Evolutionary conservation across 192 early-diverging fungal species (phyloP).

Genomic region (Entomortierella parvispora): DNA sequence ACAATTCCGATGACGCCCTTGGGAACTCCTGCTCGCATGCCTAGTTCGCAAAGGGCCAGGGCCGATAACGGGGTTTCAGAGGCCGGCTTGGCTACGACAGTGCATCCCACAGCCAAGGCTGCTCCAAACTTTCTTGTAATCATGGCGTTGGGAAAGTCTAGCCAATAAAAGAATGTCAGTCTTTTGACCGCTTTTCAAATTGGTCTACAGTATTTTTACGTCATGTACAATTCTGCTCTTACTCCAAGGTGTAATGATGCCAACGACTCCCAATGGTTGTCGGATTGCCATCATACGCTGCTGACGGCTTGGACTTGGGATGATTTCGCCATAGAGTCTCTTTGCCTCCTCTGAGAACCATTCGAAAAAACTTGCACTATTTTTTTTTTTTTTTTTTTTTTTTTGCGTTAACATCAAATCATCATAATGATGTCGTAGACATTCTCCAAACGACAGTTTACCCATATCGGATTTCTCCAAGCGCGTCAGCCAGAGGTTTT

Average conservation of each 20-base stretch:
- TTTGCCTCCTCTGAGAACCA: constrained; percentile 92
- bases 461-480: constrained; percentile 56
- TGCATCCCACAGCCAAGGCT: constrained; percentile 82
- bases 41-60: constrained; percentile 63
- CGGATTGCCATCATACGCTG: constrained; percentile 75
- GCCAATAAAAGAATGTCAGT: constrained; percentile 4
- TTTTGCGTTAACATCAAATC: too few species aligned
- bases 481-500: constrained; percentile 69
- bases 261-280: constrained; percentile 83
- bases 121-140: constrained; percentile 79
- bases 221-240: not conserved
- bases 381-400: too few species aligned
- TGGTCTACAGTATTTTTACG: too few species aligned
- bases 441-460: too few species aligned
- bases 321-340: constrained; percentile 77
- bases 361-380: constrained; percentile 70
- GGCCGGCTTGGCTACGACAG: constrained; percentile 76
- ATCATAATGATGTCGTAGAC: too few species aligned
- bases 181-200: too few species aligned
- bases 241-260: constrained; percentile 80
- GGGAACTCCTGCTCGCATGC: constrained; percentile 68
- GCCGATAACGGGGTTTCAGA: constrained; percentile 66
- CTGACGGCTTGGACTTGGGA: constrained; percentile 66
- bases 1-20: constrained; percentile 77
- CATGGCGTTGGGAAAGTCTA: constrained; percentile 91